These are phyloP conservation scores for Kwoniella dendrophila DNA, from an alignment of 768 basidiomycete genomes.

Conservation along the genomic window DNA sequence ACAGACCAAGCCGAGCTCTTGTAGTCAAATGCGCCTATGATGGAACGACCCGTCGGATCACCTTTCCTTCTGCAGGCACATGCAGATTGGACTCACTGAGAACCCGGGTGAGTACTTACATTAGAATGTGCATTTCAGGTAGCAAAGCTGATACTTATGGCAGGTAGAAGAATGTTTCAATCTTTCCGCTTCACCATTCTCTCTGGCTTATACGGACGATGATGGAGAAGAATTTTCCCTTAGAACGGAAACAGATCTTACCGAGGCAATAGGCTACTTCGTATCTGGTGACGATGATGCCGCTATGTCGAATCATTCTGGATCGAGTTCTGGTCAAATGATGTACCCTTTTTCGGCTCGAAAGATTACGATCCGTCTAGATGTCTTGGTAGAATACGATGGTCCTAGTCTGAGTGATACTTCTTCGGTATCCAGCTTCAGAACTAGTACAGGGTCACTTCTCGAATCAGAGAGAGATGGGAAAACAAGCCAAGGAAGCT, in stretches of 20 bases:
- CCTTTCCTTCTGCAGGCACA: conserved; percentile 74
- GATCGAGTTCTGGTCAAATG: conserved; percentile 45
- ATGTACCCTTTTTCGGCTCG: conserved; percentile 58
- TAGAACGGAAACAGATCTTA: conserved; percentile 69
- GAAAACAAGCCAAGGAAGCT: conserved; percentile 30
- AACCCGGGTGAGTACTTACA: conserved; percentile 65
- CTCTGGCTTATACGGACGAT: conserved; percentile 82
- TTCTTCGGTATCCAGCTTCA: conserved; percentile 71
- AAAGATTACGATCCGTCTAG: conserved; percentile 75
- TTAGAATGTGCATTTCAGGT: background rate
- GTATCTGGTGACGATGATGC: conserved; percentile 73
- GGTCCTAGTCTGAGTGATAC: conserved; percentile 89
- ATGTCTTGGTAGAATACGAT: conserved; percentile 83
- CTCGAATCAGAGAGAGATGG: conserved; percentile 58
- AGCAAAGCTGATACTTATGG: background rate
- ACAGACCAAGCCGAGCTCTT: conserved; percentile 72
- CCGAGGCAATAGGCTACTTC: conserved; percentile 86
- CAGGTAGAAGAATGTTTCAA: conserved; percentile 86
- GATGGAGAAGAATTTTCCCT: conserved; percentile 70
- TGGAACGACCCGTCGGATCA: conserved; percentile 71
- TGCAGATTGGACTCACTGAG: conserved; percentile 76
- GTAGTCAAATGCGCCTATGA: conserved; percentile 83
- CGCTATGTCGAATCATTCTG: conserved; percentile 70
- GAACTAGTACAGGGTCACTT: conserved; percentile 64
- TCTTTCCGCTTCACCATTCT: conserved; percentile 69